phyloP scores from a whole-genome alignment of 2,329 filamentous ascomycete genomes.

The Arachnomyces sp. region DNA sequence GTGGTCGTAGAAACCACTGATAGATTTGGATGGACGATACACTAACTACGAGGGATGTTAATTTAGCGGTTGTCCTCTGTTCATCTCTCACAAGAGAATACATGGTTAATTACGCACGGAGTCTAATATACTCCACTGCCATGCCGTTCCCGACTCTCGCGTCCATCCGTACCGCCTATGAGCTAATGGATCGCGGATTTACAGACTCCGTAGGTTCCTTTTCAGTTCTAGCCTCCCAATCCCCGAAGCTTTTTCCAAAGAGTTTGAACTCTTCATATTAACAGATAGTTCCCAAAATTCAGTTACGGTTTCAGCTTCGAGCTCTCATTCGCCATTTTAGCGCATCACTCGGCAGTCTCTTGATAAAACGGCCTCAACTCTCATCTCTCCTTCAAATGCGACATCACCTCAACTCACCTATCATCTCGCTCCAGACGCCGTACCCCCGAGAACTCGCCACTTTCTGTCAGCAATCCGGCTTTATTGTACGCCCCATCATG shows the following conservation, averaged over 20 bases:
- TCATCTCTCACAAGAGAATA: slow-evolving; percentile 53
- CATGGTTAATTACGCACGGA: slow-evolving; percentile 68
- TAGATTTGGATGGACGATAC: slow-evolving; percentile 13
- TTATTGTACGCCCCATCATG: slow-evolving; percentile 59
- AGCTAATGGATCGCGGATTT: slow-evolving; percentile 46
- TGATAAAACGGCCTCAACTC: slow-evolving; percentile 10
- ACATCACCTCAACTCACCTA: slow-evolving; percentile 50
- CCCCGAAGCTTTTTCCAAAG: slow-evolving; percentile 10
- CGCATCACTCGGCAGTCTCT: slow-evolving; percentile 35
- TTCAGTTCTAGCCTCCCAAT: not conserved
- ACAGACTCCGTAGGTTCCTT: slow-evolving; percentile 36
- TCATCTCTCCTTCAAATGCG: slow-evolving; percentile 29
- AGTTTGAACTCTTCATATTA: slow-evolving; percentile 3
- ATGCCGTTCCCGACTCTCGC: slow-evolving; percentile 56
- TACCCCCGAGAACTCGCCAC: slow-evolving; percentile 52
- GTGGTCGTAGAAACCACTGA: slow-evolving; percentile 7
- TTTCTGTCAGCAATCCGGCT: slow-evolving; percentile 52
- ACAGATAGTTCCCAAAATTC: slow-evolving; percentile 4
- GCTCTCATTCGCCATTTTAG: slow-evolving; percentile 41
- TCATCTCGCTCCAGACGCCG: slow-evolving; percentile 55
- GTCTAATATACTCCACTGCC: slow-evolving; percentile 66
- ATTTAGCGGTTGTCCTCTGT: slow-evolving; percentile 54
- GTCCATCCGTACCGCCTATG: slow-evolving; percentile 52
- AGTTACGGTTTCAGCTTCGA: slow-evolving; percentile 42
- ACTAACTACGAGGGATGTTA: slow-evolving; percentile 5